Percentiles rank a stretch among this genome's conserved stretches.
These are phyloP conservation scores for Colletotrichum magnum DNA, from an alignment of 2,329 filamentous ascomycete species.

Conservation along the genomic window DNA sequence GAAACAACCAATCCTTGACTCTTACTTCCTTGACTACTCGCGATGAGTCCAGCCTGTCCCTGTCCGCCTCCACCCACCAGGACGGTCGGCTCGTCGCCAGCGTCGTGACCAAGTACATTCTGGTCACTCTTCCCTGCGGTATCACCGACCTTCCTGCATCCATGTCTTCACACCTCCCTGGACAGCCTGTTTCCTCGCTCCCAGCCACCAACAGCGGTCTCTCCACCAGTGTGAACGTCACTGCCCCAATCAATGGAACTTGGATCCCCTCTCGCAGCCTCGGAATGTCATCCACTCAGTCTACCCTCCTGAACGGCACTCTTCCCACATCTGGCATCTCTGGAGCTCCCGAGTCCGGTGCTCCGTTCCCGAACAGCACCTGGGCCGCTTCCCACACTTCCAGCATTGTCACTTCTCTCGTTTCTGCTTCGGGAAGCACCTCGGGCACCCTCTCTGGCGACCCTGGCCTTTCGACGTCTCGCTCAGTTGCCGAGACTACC, in stretches of 20 bases:
- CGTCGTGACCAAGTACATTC: constrained; percentile 13
- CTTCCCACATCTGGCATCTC: neutral
- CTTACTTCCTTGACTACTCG: neutral
- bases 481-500: neutral
- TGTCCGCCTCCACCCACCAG: neutral
- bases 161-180: neutral
- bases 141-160: neutral
- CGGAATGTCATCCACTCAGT: neutral
- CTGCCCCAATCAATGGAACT: neutral
- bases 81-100: constrained; percentile 8
- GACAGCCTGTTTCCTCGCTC: neutral
- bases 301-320: neutral
- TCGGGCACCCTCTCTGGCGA: neutral
- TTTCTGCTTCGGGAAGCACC: neutral
- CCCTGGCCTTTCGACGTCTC: neutral
- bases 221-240: neutral
- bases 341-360: neutral
- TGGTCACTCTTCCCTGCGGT: constrained; percentile 11
- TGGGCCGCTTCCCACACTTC: neutral
- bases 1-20: neutral
- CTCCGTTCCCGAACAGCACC: neutral
- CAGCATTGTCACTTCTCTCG: neutral
- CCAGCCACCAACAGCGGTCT: neutral
- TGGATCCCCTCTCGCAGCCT: neutral
- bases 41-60: neutral